Percentiles rank a stretch among this genome's conserved stretches.
Conservation (phyloP, 495 filamentous ascomycete species). For the Peziza echinospora region DNA sequence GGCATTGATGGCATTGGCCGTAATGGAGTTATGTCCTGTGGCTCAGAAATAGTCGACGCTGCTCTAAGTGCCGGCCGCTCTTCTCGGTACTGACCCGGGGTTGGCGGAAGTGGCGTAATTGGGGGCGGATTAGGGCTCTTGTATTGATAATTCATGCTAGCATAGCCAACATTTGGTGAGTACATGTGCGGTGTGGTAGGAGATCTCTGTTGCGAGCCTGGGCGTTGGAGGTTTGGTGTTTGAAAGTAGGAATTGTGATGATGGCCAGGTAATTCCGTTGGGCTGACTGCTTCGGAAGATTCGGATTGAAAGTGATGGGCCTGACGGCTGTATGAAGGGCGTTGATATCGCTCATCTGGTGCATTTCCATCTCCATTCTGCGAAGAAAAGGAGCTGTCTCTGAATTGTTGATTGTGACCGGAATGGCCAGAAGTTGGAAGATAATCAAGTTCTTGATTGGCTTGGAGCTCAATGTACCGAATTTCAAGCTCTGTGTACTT, state of each 20-base stretch:
- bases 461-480: slow-evolving; percentile 22
- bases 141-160: too few species aligned
- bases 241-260: too few species aligned
- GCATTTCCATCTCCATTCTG: neutral
- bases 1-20: slow-evolving; percentile 4
- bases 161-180: neutral
- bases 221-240: neutral
- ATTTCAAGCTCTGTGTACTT: slow-evolving; percentile 22
- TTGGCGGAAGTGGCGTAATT: neutral
- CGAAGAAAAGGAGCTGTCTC: neutral
- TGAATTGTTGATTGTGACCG: neutral
- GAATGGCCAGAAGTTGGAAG: slow-evolving; percentile 2
- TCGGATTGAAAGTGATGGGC: too few species aligned
- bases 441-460: slow-evolving; percentile 11
- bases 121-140: neutral
- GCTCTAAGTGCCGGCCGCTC: neutral
- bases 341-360: too few species aligned
- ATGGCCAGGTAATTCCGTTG: too few species aligned
- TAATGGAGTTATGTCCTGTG: slow-evolving; percentile 13
- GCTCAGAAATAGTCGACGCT: slow-evolving; percentile 13
- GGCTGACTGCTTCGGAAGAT: too few species aligned
- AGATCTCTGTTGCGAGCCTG: neutral
- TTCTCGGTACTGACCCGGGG: neutral
- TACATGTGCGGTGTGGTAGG: neutral
- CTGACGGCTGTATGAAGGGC: too few species aligned